Evolutionary conservation across 768 basidiomycete species (phyloP), one percentile per base, ranked within the genome.

Genomic region (Symmetrospora coprosmae): DNA sequence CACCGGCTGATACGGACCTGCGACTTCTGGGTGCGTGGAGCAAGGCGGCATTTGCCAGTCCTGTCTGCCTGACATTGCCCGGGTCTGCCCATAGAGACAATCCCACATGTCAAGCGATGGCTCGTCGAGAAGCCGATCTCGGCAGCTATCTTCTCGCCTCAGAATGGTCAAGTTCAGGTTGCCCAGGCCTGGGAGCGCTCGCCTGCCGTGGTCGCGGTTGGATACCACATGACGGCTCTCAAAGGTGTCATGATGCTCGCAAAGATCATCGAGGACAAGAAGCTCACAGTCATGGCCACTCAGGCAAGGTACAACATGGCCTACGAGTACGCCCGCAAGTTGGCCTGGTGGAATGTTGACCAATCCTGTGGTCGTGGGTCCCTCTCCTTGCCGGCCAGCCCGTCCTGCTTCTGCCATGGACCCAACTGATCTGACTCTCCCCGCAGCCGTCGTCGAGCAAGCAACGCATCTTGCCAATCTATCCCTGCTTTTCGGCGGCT

Each of bases 221-320:
- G 62, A 21, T 89, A 88, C 71, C 94, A 94, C 89, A 76, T 94
- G 65, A 82, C 89, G 64, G 91, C 92, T 75, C 78, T 92, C 68
- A 85, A 84, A 60, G 90, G 85, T 31, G 87, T 92, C 21, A 89
- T 94, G 74, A 84, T 82, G 79, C 94, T 96, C 87, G 91, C 92
- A 75, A 80, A 84, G 63, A 90, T 96, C 72, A 86, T 99, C 71
- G 77, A 86, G 69, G 88, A 92, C 64, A 96, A 96, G 72, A 80
- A 87, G 69, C 78, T 99, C 61, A 85, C 84, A 21, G 90, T 99
- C 50, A 96, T 97, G 91, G 79, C 84, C 45, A 97, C 92, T 34
- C 82, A 91, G 66, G 91, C 90, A 7, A 5, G 85, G 33, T 90
- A 88, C 66, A 80, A 85, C 71, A 73, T 66, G 62, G 59, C 65